Base-by-base conservation (phyloP, 257 asterid species). In the Cruciata laevipes region DNA sequence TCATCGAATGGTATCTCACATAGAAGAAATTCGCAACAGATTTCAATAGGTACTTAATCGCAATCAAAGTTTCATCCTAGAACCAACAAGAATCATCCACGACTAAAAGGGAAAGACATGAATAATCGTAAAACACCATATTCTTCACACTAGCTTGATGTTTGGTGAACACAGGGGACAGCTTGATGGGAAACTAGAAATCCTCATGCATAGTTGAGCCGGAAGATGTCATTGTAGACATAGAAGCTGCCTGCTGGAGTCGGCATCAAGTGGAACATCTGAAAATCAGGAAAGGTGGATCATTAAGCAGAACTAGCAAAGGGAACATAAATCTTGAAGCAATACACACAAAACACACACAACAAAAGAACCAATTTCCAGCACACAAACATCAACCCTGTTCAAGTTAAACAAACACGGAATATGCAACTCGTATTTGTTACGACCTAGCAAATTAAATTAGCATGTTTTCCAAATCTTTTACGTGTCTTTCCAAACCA, bases 251-350 rank as follows among this genome's bases (percentile, higher is more conserved):
- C 96, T 71, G 79, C 91, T 47, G 85, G 83, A n/a, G 96, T 87
- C 20, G 95, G 95, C 84, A 91, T 83, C 89, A 91, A 78, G 69
- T 91, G 98, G 80, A 91, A 89, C 96, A 91, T 80, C 98, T 91
- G 94, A 11, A 14, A 67, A 67, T 52, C 11, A 59, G 20, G 53
- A 55, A 1, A 4, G 5, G 24, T 9, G 35, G 55, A 10, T 31
- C 32, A 35, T 68, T 35, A 53, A 47, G 21, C 30, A 23, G 16
- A 67, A 14, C 32, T 32, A 17, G 21, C 1, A 47, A 47, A 31
- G 12, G 32, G 49, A 27, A 27, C 30, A 2, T 1, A 44, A 35
- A 23, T 10, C 32, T 37, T 35, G 20, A 63, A 6, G 25, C 8
- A 44, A 20, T 25, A 38, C 58, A 25, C 7, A 25, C n/a, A 16